phyloP scores from a whole-genome alignment of 2,329 filamentous ascomycete genomes.

The Moelleriella libera region DNA sequence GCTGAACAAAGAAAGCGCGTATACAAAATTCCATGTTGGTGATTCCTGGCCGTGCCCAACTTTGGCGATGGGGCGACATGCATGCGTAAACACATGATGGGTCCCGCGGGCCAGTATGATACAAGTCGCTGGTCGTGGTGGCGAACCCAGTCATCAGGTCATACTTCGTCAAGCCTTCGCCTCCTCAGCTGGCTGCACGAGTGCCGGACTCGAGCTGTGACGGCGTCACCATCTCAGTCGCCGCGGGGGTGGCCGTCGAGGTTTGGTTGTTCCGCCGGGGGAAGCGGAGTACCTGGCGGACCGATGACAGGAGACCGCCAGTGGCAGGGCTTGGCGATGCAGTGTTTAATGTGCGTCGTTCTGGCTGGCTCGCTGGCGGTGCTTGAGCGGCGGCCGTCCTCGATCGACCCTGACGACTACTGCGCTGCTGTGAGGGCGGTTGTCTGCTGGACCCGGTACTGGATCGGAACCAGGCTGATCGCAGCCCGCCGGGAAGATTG shows the following conservation, averaged over 20 bases:
- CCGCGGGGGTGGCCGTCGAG: constrained; percentile 4
- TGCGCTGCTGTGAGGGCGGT: neutral
- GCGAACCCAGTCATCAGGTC: too few relatives aligned
- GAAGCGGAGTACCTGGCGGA: constrained; percentile 18
- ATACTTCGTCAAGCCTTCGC: too few relatives aligned
- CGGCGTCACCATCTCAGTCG: constrained; percentile 21
- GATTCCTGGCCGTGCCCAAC: too few relatives aligned
- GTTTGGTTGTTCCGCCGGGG: constrained; percentile 13
- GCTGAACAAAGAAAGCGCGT: too few relatives aligned
- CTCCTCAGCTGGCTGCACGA: constrained; percentile 8
- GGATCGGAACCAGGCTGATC: constrained; percentile 23
- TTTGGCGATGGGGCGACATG: too few relatives aligned
- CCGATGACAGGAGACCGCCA: constrained; percentile 15
- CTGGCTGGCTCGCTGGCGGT: constrained; percentile 2
- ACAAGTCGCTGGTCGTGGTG: too few relatives aligned
- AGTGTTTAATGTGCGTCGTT: constrained; percentile 4
- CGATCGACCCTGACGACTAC: constrained; percentile 1
- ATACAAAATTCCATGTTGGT: too few relatives aligned
- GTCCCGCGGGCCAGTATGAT: too few relatives aligned
- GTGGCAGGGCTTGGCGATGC: neutral
- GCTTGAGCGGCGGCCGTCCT: neutral
- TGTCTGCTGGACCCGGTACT: constrained; percentile 1
- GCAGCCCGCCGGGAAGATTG: constrained; percentile 30
- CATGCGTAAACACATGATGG: too few relatives aligned
- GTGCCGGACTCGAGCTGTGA: constrained; percentile 32